phyloP scores from a whole-genome alignment of 2,329 filamentous ascomycete species.

The Alternaria sp. region DNA sequence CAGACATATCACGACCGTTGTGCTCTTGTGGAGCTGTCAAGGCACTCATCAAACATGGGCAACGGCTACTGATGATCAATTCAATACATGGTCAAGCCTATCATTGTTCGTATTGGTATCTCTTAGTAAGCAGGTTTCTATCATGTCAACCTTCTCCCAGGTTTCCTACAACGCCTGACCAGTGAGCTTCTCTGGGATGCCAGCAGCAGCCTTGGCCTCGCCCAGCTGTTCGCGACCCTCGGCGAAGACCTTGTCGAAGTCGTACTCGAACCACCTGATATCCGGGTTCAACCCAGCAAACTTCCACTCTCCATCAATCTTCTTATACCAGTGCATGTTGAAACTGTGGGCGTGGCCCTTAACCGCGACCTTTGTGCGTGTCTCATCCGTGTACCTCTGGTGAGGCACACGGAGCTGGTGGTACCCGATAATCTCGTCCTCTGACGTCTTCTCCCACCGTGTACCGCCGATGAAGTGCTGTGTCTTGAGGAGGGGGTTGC shows the following conservation, averaged over 20 bases:
- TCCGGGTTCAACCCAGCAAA: slow-evolving; percentile 65
- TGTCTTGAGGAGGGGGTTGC: slow-evolving; percentile 63
- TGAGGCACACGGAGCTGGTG: slow-evolving; percentile 68
- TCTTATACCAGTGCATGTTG: slow-evolving; percentile 65
- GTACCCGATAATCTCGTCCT: slow-evolving; percentile 61
- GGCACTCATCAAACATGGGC: not conserved
- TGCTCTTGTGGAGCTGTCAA: slow-evolving; percentile 3
- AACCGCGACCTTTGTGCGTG: slow-evolving; percentile 56
- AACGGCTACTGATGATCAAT: not conserved
- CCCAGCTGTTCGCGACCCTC: slow-evolving; percentile 57
- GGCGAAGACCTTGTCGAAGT: slow-evolving; percentile 65
- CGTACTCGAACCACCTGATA: slow-evolving; percentile 65
- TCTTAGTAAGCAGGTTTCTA: slow-evolving; percentile 3
- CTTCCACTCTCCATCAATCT: slow-evolving; percentile 67
- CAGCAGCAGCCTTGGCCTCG: slow-evolving; percentile 54
- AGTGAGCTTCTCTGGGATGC: slow-evolving; percentile 39
- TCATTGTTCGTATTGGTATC: not conserved
- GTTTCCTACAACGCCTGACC: slow-evolving; percentile 8
- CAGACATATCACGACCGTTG: slow-evolving; percentile 5
- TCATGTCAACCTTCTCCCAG: not conserved
- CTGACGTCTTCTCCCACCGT: slow-evolving; percentile 60
- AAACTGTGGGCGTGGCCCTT: slow-evolving; percentile 67
- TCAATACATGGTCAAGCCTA: too few relatives aligned
- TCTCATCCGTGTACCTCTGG: slow-evolving; percentile 63
- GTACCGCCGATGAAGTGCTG: slow-evolving; percentile 66